Percentiles rank a stretch among this genome's conserved stretches.
These are phyloP conservation scores for Phaeoacremonium minimum DNA, from an alignment of 2,329 filamentous ascomycete species.

Conservation along the genomic window DNA sequence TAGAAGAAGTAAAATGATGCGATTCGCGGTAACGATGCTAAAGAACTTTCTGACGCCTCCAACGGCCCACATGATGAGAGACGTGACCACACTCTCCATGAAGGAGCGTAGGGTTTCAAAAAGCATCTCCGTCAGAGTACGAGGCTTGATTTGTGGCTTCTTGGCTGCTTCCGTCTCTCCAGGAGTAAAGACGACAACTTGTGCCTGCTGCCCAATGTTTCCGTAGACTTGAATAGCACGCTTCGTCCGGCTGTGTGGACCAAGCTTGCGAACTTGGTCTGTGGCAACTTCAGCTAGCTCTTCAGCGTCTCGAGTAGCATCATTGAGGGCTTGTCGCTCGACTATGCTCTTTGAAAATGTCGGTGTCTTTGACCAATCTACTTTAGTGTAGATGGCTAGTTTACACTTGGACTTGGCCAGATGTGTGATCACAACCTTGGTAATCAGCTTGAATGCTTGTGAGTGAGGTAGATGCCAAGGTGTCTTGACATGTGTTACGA, in stretches of 20 bases:
- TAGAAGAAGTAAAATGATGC: conserved; percentile 67
- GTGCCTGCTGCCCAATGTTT: conserved; percentile 64
- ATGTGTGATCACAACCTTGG: conserved; percentile 91
- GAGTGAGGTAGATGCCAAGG: conserved; percentile 84
- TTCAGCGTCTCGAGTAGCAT: conserved; percentile 67
- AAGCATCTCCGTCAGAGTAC: conserved; percentile 64
- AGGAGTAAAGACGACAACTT: conserved; percentile 57
- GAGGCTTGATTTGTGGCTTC: conserved; percentile 56
- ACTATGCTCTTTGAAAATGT: conserved; percentile 56
- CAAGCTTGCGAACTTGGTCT: conserved; percentile 72
- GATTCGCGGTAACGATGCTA: conserved; percentile 67
- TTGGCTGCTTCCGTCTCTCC: conserved; percentile 32
- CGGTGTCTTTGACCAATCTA: conserved; percentile 77
- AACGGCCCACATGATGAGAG: conserved; percentile 73
- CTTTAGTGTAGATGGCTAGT: conserved; percentile 78
- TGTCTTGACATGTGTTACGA: conserved; percentile 57
- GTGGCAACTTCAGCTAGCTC: conserved; percentile 72
- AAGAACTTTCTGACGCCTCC: conserved; percentile 61
- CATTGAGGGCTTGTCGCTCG: conserved; percentile 70
- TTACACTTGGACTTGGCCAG: conserved; percentile 89
- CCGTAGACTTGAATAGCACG: conserved; percentile 78
- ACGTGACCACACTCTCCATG: conserved; percentile 69
- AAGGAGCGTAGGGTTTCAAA: conserved; percentile 71
- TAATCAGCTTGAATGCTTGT: conserved; percentile 74
- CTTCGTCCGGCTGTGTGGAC: conserved; percentile 69